These are phyloP conservation scores for Diaporthe ampelina DNA, from an alignment of 2,329 filamentous ascomycete genomes.

Conservation along the genomic window DNA sequence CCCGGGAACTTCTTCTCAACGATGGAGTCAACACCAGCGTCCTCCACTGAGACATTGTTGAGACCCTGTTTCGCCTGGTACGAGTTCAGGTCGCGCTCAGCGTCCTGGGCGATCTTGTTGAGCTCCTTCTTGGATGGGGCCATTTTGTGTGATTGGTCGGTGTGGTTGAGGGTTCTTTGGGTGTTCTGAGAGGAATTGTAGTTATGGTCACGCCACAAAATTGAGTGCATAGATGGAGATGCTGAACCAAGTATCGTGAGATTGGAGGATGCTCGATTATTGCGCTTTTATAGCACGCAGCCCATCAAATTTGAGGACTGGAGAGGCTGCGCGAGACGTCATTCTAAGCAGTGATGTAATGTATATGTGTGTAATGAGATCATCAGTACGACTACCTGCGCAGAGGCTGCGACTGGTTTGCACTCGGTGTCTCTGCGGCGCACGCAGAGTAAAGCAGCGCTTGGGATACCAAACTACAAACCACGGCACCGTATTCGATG, in stretches of 20 bases:
- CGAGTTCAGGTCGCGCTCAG: slow-evolving; percentile 63
- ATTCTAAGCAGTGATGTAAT: slow-evolving; percentile 32
- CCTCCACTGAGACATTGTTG: slow-evolving; percentile 55
- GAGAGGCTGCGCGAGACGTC: slow-evolving; percentile 8
- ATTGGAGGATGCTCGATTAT: neutral
- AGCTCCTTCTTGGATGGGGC: slow-evolving; percentile 51
- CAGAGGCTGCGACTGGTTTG: neutral
- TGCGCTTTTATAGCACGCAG: neutral
- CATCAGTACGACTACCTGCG: neutral
- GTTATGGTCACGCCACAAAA: neutral
- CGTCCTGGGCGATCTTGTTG: slow-evolving; percentile 59
- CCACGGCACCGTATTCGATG: neutral
- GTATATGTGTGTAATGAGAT: slow-evolving; percentile 23
- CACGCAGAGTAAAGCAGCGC: neutral
- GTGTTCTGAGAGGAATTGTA: neutral
- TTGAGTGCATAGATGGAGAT: neutral
- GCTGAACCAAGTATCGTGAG: neutral
- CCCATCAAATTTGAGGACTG: neutral
- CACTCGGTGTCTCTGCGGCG: neutral
- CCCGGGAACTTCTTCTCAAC: slow-evolving; percentile 60
- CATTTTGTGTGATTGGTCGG: slow-evolving; percentile 28
- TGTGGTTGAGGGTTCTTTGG: neutral
- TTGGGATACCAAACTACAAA: too few relatives aligned
- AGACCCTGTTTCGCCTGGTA: slow-evolving; percentile 63
- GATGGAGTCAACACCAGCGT: slow-evolving; percentile 58